phyloP scores from a whole-genome alignment of 2,329 filamentous ascomycete genomes.

The Epichloe festucae region DNA sequence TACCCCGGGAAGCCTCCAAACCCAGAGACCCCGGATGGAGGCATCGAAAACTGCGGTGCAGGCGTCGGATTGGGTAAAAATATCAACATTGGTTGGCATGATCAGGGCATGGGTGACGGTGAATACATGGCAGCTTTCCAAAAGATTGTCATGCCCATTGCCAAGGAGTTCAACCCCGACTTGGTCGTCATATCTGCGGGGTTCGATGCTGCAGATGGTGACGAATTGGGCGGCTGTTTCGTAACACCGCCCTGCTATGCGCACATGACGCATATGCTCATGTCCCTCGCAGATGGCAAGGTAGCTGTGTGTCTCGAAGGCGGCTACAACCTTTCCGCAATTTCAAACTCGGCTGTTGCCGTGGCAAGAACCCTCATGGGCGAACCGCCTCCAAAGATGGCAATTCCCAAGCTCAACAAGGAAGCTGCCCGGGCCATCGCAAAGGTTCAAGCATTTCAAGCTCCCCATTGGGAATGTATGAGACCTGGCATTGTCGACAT shows the following conservation, averaged over 20 bases:
- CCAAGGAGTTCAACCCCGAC: constrained; percentile 84
- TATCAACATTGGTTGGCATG: constrained; percentile 54
- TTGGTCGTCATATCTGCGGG: constrained; percentile 91
- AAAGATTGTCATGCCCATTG: constrained; percentile 91
- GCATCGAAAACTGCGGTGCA: constrained; percentile 44
- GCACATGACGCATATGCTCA: constrained; percentile 99
- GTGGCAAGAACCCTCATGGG: constrained; percentile 92
- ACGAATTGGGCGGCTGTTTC: constrained; percentile 84
- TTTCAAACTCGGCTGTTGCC: constrained; percentile 81
- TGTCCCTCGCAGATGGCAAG: constrained; percentile 83
- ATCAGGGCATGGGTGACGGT: constrained; percentile 79
- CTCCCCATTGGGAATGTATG: constrained; percentile 79
- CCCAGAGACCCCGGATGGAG: constrained; percentile 44
- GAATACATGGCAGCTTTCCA: constrained; percentile 97
- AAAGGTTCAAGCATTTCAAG: constrained; percentile 47
- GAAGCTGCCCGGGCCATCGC: constrained; percentile 43
- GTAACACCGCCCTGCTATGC: constrained; percentile 86
- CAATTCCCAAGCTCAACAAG: constrained; percentile 42
- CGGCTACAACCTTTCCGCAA: constrained; percentile 87
- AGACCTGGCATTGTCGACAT: constrained; percentile 51
- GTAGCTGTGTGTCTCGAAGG: constrained; percentile 89
- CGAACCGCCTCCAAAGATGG: constrained; percentile 61
- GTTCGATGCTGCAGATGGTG: constrained; percentile 89
- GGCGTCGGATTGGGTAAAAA: constrained; percentile 46
- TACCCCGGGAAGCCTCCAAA: constrained; percentile 61